These are phyloP conservation scores for Chalciporus chontae DNA, from an alignment of 768 basidiomycete genomes.

Conservation along the genomic window DNA sequence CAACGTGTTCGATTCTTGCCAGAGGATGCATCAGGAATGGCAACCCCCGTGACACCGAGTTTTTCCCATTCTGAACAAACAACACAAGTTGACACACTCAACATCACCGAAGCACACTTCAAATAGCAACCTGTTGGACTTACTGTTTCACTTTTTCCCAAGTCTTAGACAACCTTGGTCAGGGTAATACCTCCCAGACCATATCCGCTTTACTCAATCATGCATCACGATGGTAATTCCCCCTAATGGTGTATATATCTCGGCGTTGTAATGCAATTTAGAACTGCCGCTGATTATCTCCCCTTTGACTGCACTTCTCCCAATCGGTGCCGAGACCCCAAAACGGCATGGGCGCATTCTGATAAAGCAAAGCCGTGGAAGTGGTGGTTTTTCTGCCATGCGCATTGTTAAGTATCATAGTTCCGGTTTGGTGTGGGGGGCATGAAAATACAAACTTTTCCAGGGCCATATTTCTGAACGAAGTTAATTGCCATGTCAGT, in stretches of 20 bases:
- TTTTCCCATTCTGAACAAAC: conserved; percentile 50
- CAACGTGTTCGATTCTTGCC: conserved; percentile 78
- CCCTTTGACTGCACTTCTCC: conserved; percentile 8
- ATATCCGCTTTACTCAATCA: conserved; percentile 13
- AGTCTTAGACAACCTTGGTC: conserved; percentile 14
- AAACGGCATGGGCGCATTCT: too few relatives aligned
- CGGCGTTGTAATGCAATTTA: conserved; percentile 25
- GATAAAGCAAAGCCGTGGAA: too few relatives aligned
- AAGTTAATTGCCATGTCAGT: too few relatives aligned
- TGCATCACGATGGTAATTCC: conserved; percentile 26
- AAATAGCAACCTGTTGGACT: conserved; percentile 21
- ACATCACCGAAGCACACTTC: conserved; percentile 51
- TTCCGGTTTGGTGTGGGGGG: too few relatives aligned
- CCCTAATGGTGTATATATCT: conserved; percentile 33
- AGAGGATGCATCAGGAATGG: conserved; percentile 57
- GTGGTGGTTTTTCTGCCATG: too few relatives aligned
- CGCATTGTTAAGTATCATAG: too few relatives aligned
- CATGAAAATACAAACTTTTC: too few relatives aligned
- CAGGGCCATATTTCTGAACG: too few relatives aligned
- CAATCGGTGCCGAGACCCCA: too few relatives aligned
- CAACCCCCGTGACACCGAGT: conserved; percentile 60
- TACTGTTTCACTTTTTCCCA: conserved; percentile 9
- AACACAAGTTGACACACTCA: conserved; percentile 26
- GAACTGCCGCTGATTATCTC: conserved; percentile 9
- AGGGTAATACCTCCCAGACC: conserved; percentile 11